Conservation (phyloP, 2,329 filamentous ascomycete species). For the Escovopsis weberi region DNA sequence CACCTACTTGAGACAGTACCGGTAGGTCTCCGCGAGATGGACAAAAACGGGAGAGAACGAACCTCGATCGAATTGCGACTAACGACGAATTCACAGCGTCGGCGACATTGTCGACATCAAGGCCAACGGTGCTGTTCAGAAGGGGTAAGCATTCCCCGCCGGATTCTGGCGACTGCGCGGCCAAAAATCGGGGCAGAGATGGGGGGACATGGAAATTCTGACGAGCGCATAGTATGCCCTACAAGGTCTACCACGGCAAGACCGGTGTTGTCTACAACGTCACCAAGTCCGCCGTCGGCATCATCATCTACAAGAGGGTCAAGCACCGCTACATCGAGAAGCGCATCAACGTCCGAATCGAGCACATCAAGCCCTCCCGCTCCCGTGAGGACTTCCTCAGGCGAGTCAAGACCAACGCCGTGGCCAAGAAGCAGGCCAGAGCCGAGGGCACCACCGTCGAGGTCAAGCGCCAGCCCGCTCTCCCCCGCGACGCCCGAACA, state of each 20-base stretch:
- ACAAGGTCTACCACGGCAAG: constrained; percentile 99
- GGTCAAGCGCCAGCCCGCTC: constrained; percentile 79
- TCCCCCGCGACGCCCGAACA: constrained; percentile 67
- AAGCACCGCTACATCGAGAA: constrained; percentile 99
- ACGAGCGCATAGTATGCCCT: constrained; percentile 60
- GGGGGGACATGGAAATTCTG: neutral
- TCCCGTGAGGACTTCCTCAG: constrained; percentile 93
- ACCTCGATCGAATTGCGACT: constrained; percentile 16
- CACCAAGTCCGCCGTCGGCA: constrained; percentile 90
- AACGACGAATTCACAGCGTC: constrained; percentile 46
- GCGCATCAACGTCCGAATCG: constrained; percentile 97
- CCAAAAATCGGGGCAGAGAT: neutral
- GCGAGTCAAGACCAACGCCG: constrained; percentile 93
- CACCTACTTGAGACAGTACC: constrained; percentile 92
- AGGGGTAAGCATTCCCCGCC: constrained; percentile 53
- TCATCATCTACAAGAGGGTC: constrained; percentile 99
- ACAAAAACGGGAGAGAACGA: no score
- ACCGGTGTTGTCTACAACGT: constrained; percentile 98
- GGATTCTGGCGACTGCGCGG: neutral
- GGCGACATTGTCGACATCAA: constrained; percentile 99
- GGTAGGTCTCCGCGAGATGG: constrained; percentile 30
- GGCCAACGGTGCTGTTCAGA: constrained; percentile 95
- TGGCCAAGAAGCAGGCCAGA: constrained; percentile 87
- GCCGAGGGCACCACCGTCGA: constrained; percentile 71
- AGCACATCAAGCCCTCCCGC: constrained; percentile 90